phyloP scores from a whole-genome alignment of 306 rosid genomes.

The Spatholobus suberectus region DNA sequence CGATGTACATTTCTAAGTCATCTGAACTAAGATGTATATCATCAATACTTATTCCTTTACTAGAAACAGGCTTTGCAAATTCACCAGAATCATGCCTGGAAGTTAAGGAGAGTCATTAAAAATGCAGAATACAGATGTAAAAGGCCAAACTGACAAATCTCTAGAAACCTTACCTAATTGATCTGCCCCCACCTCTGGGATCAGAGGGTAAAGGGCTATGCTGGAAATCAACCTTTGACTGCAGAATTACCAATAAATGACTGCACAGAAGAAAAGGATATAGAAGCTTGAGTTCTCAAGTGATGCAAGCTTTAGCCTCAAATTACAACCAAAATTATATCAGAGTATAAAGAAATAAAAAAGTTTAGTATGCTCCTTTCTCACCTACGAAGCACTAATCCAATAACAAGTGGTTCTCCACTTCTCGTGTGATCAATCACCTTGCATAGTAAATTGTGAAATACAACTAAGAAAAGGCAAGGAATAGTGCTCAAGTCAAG shows the following conservation, averaged over 20 bases:
- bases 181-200: conserved; percentile 61
- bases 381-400: conserved; percentile 94
- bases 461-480: conserved; percentile 36
- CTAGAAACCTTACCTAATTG: conserved; percentile 59
- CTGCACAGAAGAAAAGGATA: conserved; percentile 59
- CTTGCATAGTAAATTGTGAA: conserved; percentile 54
- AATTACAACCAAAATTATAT: conserved; percentile 27
- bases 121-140: conserved; percentile 42
- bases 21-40: conserved; percentile 86
- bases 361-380: conserved; percentile 30
- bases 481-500: conserved; percentile 23
- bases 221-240: conserved; percentile 92
- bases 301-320: conserved; percentile 21
- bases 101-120: conserved; percentile 42
- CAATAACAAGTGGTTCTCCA: conserved; percentile 88
- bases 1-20: conserved; percentile 96
- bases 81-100: conserved; percentile 80
- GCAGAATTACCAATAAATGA: conserved; percentile 89
- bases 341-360: neutral
- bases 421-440: conserved; percentile 91
- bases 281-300: conserved; percentile 24
- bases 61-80: conserved; percentile 94
- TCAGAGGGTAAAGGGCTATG: conserved; percentile 85
- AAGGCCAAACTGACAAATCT: conserved; percentile 21
- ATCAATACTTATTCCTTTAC: conserved; percentile 80